Base-by-base conservation (phyloP, 2,329 filamentous ascomycete genomes). In the Sclerotinia trifoliorum region DNA sequence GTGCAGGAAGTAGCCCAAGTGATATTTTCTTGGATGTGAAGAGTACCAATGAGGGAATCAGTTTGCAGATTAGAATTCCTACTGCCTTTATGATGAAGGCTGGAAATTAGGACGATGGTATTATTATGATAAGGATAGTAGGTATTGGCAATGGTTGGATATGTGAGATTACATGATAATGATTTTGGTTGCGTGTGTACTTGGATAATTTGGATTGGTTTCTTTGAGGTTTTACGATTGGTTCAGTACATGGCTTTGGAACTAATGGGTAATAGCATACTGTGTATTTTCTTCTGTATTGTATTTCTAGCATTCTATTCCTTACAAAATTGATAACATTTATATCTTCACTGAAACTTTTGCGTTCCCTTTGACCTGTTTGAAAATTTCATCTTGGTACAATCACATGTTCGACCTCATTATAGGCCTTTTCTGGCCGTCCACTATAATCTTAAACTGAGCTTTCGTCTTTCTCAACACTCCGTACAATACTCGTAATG, bases 111-210 rank as follows among this genome's bases (percentile, higher is more conserved):
- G n/a, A 3, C 13, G 29, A 8, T 35, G 13, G 5, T 19, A 46
- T 54, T 15, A 35, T 24, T 42, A n/a, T 55, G 61, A 10, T 32
- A 65, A 19, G 52, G 21, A 24, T 26, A 10, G 29, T n/a, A n/a
- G 29, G 10, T 24, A 90, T 69, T 81, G 90, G 57, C 13, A 26
- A 84, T 92, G 68, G 87, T 86, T 61, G 88, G 91, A 75, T 80
- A 91, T 44, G 86, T 92, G 6, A 44, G n/a, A 35, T 17, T 2
- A 2, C n/a, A 8, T 58, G 35, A n/a, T 58, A 44, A 58, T 26
- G 55, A 44, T n/a, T 44, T 26, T 58, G 55, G 15, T 24, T 44
- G 35, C 5, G 24, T 19, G n/a, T 13, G 35, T 39, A n/a, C 3
- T 39, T 42, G 55, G n/a, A 57, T 42, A 24, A 24, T 24, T 24